Conservation (phyloP, 345 rosid species). For the Mercurialis annua region DNA sequence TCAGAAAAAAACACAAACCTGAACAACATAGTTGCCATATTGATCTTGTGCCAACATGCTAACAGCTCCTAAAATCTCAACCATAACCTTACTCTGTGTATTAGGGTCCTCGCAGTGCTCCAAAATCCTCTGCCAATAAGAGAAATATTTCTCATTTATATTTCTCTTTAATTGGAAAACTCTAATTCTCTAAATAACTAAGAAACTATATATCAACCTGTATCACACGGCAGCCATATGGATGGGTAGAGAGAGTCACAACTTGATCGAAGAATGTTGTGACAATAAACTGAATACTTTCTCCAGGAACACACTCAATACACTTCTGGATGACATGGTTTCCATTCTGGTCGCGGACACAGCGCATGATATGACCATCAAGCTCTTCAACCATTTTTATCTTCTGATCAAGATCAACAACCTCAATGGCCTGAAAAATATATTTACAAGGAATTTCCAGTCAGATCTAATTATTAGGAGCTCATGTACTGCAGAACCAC, state of each 20-base stretch:
- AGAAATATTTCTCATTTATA: neutral
- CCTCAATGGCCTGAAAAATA: slow-evolving; percentile 73
- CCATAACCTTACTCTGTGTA: slow-evolving; percentile 83
- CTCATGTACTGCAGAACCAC: neutral
- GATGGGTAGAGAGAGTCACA: slow-evolving; percentile 80
- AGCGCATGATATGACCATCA: slow-evolving; percentile 88
- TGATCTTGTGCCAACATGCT: slow-evolving; percentile 95
- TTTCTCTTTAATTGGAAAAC: neutral
- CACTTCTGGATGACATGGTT: slow-evolving; percentile 98
- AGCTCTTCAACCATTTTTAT: slow-evolving; percentile 85
- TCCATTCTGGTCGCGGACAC: slow-evolving; percentile 96
- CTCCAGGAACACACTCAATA: slow-evolving; percentile 90
- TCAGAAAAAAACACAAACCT: slow-evolving; percentile 51
- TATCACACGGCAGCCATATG: slow-evolving; percentile 94
- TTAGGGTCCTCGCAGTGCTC: slow-evolving; percentile 76
- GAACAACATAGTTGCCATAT: slow-evolving; percentile 95
- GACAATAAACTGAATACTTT: slow-evolving; percentile 68
- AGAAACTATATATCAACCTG: slow-evolving; percentile 48
- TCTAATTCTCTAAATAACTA: neutral
- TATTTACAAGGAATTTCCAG: neutral
- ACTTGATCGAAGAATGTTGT: slow-evolving; percentile 84
- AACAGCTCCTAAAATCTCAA: slow-evolving; percentile 74
- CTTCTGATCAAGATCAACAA: slow-evolving; percentile 84
- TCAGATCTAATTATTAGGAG: neutral
- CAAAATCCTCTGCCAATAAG: slow-evolving; percentile 60